Evolutionary conservation across 768 basidiomycete species (phyloP), one percentile per base, ranked within the genome.

Genomic region (Gloeopeniophorella convolvens): DNA sequence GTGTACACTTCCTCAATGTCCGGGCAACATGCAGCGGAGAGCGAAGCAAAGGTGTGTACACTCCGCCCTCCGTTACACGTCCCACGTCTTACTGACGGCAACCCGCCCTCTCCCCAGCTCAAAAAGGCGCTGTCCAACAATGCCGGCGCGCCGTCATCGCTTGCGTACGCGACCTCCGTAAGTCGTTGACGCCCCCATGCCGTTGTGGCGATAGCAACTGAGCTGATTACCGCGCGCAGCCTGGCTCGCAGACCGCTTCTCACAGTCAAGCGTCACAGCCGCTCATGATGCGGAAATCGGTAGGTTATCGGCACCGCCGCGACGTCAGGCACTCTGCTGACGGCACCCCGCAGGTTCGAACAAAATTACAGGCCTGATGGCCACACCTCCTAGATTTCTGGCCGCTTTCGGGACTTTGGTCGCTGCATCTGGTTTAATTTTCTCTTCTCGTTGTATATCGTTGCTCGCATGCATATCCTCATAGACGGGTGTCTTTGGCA

Each of bases 1-100:
- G 69, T 89, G 1, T 85, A 89, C 66, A 79, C 78, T 1, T 76
- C 71, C 60, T 62, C 65, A 53, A 66, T 84, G 81, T 83, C 83
- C 61, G 78, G 80, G 1, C 76, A 78, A 50, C 76, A 78, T 30
- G 78, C 79, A 28, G 78, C 80, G 4, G 79, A 85, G 65, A 85
- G 85, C 59, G 80, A 88, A 66, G 84, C 83, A 33, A 85, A 88
- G 77, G 85, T 85, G 34, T 49, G 68, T 61, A 23, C 5, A 28
- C 10, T 18, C n/a, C 28, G 23, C 33, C 50, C 35, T 36, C 23
- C 11, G 11, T 16, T 21, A 30, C n/a, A n/a, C 5, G 32, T 1
- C 26, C 35, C 18, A 18, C 16, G 35, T 24, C 30, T 15, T n/a
- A 39, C 23, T 34, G 27, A 6, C n/a, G 36, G 3, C 50, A 60